Percentiles rank a stretch among this genome's conserved stretches.
These are phyloP conservation scores for Hamamelis virginiana DNA, from an alignment of 164 flowering plant species.

Conservation along the genomic window DNA sequence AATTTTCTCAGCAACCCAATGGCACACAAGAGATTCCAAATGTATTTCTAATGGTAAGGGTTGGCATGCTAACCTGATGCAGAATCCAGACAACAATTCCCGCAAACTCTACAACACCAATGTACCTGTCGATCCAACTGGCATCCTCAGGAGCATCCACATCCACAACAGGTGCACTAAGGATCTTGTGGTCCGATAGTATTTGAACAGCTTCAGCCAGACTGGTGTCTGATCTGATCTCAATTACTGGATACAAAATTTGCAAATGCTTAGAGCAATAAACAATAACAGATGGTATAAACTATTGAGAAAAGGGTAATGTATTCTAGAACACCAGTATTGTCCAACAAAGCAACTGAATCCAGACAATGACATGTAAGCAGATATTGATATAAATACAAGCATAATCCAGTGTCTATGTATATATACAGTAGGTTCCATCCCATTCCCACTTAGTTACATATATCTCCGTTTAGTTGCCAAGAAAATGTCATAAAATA, in stretches of 20 bases:
- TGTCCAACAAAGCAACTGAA: not conserved
- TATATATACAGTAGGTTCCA: too few relatives aligned
- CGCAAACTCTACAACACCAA: slow-evolving; percentile 91
- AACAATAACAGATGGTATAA: slow-evolving; percentile 1
- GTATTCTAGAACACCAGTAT: not conserved
- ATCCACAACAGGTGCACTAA: slow-evolving; percentile 92
- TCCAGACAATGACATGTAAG: too few relatives aligned
- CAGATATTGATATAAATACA: too few relatives aligned
- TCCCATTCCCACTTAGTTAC: too few relatives aligned
- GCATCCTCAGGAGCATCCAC: slow-evolving; percentile 90
- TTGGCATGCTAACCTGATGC: slow-evolving; percentile 68
- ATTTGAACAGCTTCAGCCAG: slow-evolving; percentile 83
- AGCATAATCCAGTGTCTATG: too few relatives aligned
- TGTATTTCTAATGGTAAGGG: not conserved
- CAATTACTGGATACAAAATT: slow-evolving; percentile 51
- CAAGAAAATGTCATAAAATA: too few relatives aligned
- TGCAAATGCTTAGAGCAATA: not conserved
- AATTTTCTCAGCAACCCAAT: not conserved
- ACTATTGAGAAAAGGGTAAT: not conserved
- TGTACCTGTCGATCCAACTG: slow-evolving; percentile 92
- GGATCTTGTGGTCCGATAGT: slow-evolving; percentile 64
- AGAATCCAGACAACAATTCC: slow-evolving; percentile 96
- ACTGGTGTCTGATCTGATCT: slow-evolving; percentile 80
- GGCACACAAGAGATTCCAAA: not conserved
- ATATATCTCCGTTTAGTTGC: too few relatives aligned